These are phyloP conservation scores for Lipomyces sp. DNA, from an alignment of 805 yeast genomes.

Conservation along the genomic window DNA sequence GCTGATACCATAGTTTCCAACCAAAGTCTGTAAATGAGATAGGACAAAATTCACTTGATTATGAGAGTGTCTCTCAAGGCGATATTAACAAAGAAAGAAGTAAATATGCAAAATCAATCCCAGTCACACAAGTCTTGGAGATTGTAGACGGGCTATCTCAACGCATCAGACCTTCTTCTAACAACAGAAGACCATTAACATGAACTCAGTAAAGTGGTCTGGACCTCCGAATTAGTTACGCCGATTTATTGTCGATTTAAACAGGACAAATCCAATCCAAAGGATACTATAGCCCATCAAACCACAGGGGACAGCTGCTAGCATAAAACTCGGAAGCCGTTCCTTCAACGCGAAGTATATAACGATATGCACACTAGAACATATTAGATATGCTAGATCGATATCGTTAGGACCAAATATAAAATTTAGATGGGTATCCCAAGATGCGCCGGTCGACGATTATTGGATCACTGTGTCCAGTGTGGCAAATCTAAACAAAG, in stretches of 20 bases:
- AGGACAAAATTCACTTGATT: background rate
- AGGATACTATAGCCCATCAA: background rate
- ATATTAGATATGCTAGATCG: background rate
- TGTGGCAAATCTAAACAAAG: background rate
- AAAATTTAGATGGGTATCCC: background rate
- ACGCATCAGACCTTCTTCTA: background rate
- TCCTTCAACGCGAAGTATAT: background rate
- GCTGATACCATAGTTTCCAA: conserved; percentile 20
- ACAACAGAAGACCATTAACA: background rate
- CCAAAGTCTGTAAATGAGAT: background rate
- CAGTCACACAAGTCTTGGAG: background rate
- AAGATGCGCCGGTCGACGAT: background rate
- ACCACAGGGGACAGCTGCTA: background rate
- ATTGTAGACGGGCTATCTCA: background rate
- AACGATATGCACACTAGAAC: background rate
- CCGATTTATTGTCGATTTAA: background rate
- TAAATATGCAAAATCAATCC: conserved; percentile 1
- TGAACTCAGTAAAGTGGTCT: background rate
- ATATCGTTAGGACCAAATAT: background rate
- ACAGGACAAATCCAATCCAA: background rate
- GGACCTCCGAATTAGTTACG: background rate
- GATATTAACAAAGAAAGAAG: conserved; percentile 1
- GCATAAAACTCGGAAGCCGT: background rate
- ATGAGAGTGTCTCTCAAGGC: background rate
- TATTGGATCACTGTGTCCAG: background rate